Conservation (phyloP, 106 monocot species). For the Acorus gramineus region DNA sequence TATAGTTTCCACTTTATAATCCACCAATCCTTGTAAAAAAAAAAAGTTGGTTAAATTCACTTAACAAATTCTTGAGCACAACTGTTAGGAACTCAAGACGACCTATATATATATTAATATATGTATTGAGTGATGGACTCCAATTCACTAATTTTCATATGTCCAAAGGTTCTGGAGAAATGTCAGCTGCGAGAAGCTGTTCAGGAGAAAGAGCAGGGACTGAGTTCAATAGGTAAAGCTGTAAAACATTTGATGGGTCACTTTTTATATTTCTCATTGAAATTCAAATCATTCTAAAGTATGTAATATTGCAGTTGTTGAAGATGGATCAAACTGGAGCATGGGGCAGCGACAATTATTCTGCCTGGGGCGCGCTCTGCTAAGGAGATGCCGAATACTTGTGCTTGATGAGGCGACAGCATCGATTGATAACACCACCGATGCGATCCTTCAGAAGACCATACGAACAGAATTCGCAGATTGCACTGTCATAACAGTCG, state of each 20-base stretch:
- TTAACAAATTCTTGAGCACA: too few relatives aligned
- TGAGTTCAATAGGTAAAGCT: conserved; percentile 61
- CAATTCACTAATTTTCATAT: not conserved
- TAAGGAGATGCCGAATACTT: conserved; percentile 66
- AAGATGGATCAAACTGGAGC: conserved; percentile 98
- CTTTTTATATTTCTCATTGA: not conserved
- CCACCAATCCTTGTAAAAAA: too few relatives aligned
- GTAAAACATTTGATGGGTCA: not conserved
- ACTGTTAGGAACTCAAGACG: too few relatives aligned
- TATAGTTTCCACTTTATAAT: too few relatives aligned
- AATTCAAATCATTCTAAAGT: not conserved
- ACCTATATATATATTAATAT: too few relatives aligned
- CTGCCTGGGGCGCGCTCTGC: conserved; percentile 76
- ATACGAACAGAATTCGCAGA: conserved; percentile 70
- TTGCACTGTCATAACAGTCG: conserved; percentile 87
- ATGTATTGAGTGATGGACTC: too few relatives aligned
- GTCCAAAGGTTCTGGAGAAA: conserved; percentile 62
- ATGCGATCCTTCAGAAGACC: conserved; percentile 79
- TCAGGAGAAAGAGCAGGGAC: conserved; percentile 53
- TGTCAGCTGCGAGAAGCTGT: conserved; percentile 84
- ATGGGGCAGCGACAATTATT: conserved; percentile 89
- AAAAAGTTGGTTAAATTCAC: too few relatives aligned
- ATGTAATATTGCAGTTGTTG: conserved; percentile 33
- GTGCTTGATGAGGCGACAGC: conserved; percentile 97
- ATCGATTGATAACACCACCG: conserved; percentile 88